These are phyloP conservation scores for Sarocladiaceae sp. DNA, from an alignment of 2,329 filamentous ascomycete species.

Conservation along the genomic window DNA sequence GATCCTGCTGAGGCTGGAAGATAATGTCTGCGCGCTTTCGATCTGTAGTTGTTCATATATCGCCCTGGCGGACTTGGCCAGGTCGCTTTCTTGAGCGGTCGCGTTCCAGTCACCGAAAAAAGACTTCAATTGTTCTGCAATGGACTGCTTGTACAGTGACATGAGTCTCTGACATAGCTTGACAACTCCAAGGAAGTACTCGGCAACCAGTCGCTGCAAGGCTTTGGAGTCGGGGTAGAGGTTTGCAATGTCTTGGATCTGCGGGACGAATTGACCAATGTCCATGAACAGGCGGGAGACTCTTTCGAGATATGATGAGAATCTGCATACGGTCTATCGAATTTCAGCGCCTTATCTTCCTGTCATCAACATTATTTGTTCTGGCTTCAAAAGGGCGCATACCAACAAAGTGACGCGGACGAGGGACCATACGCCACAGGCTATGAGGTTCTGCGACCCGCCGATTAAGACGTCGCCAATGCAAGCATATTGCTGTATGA, in stretches of 20 bases:
- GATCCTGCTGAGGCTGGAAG: no score
- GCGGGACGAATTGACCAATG: conserved; percentile 33
- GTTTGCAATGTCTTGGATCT: conserved; percentile 31
- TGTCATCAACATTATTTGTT: no score
- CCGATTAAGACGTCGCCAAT: conserved; percentile 34
- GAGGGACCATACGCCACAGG: conserved; percentile 39
- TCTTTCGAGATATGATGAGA: conserved; percentile 31
- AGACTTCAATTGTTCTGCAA: conserved; percentile 25
- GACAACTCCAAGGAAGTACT: conserved; percentile 38
- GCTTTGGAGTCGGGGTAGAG: conserved; percentile 33
- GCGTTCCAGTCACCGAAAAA: no score
- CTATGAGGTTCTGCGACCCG: conserved; percentile 39
- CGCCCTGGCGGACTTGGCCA: no score
- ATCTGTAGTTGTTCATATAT: no score
- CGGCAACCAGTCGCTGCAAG: conserved; percentile 29
- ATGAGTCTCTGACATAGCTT: conserved; percentile 31
- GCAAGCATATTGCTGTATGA: conserved; percentile 37
- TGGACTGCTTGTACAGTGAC: conserved; percentile 26
- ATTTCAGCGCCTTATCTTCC: no score
- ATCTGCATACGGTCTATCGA: conserved; percentile 23
- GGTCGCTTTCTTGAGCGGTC: no score
- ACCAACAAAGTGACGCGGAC: conserved; percentile 38
- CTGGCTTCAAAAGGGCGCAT: no score
- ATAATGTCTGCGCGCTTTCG: no score
- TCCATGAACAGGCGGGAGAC: conserved; percentile 36